A percentile compares a stretch with the other conserved stretches of the same genome.
Conservation (phyloP, 192 early-diverging fungal genomes). For the Umbelopsis vinacea region DNA sequence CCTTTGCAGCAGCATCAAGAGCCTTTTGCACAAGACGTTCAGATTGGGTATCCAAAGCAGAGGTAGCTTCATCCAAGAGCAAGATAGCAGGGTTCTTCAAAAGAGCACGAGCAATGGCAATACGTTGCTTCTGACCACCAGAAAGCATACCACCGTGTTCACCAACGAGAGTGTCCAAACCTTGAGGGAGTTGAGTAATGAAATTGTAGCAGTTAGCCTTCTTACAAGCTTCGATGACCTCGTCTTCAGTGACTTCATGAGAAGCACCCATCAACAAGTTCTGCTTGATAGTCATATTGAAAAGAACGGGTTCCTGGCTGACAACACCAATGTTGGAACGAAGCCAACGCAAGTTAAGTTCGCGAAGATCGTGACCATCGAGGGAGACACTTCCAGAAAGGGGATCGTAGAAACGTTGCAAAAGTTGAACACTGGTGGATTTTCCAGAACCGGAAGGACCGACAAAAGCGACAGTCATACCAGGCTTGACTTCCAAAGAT, state of each 20-base stretch:
- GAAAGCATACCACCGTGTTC: constrained; percentile 76
- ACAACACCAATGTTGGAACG: constrained; percentile 90
- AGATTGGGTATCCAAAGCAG: constrained; percentile 81
- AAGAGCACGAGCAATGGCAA: constrained; percentile 93
- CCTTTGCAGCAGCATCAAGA: constrained; percentile 71
- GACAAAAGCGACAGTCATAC: constrained; percentile 90
- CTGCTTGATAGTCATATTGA: constrained; percentile 73
- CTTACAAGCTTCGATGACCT: constrained; percentile 70
- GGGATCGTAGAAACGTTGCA: constrained; percentile 88
- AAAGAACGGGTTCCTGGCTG: constrained; percentile 90
- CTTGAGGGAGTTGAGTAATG: constrained; percentile 79
- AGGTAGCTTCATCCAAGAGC: constrained; percentile 87
- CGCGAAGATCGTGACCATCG: constrained; percentile 77
- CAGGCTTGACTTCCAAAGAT: constrained; percentile 69
- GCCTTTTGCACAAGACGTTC: constrained; percentile 85
- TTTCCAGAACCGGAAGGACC: constrained; percentile 89
- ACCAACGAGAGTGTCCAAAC: constrained; percentile 85
- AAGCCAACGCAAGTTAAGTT: constrained; percentile 81
- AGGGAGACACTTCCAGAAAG: constrained; percentile 59
- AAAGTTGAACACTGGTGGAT: constrained; percentile 80
- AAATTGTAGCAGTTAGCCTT: constrained; percentile 84
- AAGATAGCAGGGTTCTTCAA: constrained; percentile 87
- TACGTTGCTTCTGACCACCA: constrained; percentile 95
- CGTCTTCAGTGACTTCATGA: constrained; percentile 63
- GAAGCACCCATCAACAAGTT: constrained; percentile 79